Percentiles rank a stretch among this genome's conserved stretches.
Conservation (phyloP, 345 rosid genomes). For the Citrus trifoliata region DNA sequence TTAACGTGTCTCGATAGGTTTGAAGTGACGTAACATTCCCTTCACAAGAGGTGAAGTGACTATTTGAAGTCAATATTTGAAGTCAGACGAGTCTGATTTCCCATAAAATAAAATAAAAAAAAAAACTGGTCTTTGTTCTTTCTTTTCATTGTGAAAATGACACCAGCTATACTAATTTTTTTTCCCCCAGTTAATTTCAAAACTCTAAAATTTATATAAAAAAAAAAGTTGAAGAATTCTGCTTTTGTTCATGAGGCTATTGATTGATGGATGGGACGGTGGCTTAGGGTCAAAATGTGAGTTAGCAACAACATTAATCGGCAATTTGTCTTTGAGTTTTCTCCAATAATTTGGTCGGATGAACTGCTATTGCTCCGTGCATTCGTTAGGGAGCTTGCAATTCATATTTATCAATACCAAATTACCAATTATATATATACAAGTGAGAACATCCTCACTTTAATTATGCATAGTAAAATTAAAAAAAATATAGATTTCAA, state of each 20-base stretch:
- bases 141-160: not conserved
- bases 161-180: not conserved
- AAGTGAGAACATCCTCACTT: too few species aligned
- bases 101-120: too few species aligned
- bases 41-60: not conserved
- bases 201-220: too few species aligned
- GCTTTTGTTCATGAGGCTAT: not conserved
- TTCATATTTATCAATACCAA: too few species aligned
- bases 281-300: not conserved
- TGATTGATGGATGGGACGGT: not conserved
- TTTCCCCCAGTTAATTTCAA: not conserved
- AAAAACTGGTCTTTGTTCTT: not conserved
- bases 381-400: too few species aligned
- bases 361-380: not conserved
- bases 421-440: too few species aligned
- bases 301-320: not conserved
- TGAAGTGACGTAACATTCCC: constrained; percentile 11
- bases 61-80: not conserved
- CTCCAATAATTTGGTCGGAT: not conserved
- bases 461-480: too few species aligned
- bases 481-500: too few species aligned
- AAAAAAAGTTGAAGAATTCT: too few species aligned
- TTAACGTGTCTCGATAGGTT: not conserved
- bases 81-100: not conserved
- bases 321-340: not conserved